A percentile compares a stretch with the other conserved stretches of the same genome.
phyloP scores from a whole-genome alignment of 305 asterid species.

The Fraxinus baroniana region DNA sequence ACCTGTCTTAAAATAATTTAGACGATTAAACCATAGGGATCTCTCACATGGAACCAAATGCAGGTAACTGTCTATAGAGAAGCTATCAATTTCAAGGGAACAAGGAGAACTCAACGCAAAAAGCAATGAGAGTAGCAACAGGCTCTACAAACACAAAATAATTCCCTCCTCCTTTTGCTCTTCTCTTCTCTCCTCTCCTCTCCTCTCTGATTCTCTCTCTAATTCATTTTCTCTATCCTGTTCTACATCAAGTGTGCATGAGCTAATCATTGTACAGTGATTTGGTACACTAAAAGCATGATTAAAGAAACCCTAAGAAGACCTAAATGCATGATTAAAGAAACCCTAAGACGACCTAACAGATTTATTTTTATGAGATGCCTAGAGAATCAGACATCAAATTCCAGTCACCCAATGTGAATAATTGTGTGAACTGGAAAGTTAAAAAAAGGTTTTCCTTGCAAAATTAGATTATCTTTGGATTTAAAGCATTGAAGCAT shows the following conservation, averaged over 20 bases:
- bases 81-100: background rate
- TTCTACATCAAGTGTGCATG: background rate
- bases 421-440: background rate
- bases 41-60: background rate
- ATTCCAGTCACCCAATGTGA: background rate
- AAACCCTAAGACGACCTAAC: background rate
- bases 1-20: background rate
- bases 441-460: background rate
- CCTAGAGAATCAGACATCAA: background rate
- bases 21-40: background rate
- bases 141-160: background rate
- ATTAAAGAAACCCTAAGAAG: background rate
- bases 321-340: background rate
- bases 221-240: background rate
- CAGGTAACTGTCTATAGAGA: background rate
- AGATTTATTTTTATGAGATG: background rate
- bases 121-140: background rate
- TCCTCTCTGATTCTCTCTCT: background rate
- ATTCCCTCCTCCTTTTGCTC: background rate
- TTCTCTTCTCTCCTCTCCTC: background rate
- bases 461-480: background rate
- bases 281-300: constrained; percentile 5
- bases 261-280: background rate
- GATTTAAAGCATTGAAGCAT: background rate
- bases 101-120: background rate